Evolutionary conservation across 331 rosid genomes (phyloP).

Genomic region (Stylosanthes scabra): DNA sequence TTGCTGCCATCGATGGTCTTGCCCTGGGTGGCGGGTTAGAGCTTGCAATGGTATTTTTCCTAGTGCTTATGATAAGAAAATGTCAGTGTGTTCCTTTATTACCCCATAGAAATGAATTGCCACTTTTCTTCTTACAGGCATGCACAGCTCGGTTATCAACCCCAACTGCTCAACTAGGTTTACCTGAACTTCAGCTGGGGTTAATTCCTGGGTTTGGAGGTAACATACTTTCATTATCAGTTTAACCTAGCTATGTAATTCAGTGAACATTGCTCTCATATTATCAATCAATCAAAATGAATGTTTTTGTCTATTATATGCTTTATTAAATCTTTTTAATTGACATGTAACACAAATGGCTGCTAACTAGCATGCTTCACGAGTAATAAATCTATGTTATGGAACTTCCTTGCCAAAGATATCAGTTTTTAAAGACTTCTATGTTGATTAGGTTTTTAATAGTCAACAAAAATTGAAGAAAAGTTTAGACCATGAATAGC

Average conservation of each 20-base stretch:
- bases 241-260: conserved; percentile 13
- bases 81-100: not conserved
- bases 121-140: conserved; percentile 57
- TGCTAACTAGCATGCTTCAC: conserved; percentile 11
- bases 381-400: not conserved
- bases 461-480: not conserved
- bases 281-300: not conserved
- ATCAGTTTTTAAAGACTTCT: conserved; percentile 15
- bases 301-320: conserved; percentile 6
- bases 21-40: conserved; percentile 99
- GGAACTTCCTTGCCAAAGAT: not conserved
- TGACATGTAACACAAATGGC: not conserved
- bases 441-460: conserved; percentile 16
- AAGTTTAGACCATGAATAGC: conserved; percentile 14
- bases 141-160: conserved; percentile 93
- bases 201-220: conserved; percentile 99
- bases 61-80: conserved; percentile 16
- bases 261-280: not conserved
- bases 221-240: conserved; percentile 25
- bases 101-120: conserved; percentile 25
- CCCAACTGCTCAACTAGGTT: conserved; percentile 82
- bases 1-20: conserved; percentile 98
- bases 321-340: conserved; percentile 11
- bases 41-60: conserved; percentile 81
- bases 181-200: conserved; percentile 99